These are phyloP conservation scores for Echinochloa phyllopogon DNA, from an alignment of 176 grass and related monocot species.

Conservation along the genomic window DNA sequence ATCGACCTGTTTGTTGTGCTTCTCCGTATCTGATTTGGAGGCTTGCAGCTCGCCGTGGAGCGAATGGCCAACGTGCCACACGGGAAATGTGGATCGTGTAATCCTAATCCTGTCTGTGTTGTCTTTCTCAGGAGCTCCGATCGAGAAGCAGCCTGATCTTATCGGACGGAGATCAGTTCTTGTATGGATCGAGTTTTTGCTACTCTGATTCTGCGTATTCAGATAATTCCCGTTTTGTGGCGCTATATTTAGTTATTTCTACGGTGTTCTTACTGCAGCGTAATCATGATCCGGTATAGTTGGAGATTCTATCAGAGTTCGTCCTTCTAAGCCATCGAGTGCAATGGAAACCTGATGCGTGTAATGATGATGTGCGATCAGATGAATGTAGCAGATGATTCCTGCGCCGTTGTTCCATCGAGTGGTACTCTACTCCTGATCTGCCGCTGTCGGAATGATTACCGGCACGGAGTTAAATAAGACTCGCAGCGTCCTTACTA, in stretches of 20 bases:
- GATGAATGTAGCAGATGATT: background rate
- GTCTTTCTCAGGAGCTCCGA: background rate
- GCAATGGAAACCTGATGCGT: background rate
- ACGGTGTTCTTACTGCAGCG: background rate
- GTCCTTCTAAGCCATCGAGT: background rate
- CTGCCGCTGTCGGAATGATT: slow-evolving; percentile 42
- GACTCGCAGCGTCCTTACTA: background rate
- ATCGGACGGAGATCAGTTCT: background rate
- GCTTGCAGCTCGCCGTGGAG: background rate
- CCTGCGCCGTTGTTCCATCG: background rate
- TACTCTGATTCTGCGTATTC: background rate
- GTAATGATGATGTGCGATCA: slow-evolving; percentile 32
- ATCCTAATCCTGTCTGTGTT: background rate
- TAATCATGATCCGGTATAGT: slow-evolving; percentile 10
- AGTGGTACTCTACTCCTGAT: background rate
- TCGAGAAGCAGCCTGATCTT: too few species aligned
- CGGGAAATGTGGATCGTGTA: background rate
- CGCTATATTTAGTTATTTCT: too few species aligned
- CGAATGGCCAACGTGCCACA: background rate
- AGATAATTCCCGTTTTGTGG: background rate
- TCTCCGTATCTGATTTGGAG: background rate
- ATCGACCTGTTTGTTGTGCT: background rate
- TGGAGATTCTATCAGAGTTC: background rate
- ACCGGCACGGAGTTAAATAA: slow-evolving; percentile 46
- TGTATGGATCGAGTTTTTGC: background rate